Percentiles rank a stretch among this genome's conserved stretches.
phyloP scores from a whole-genome alignment of 2,329 filamentous ascomycete species.

The Exophiala calicioides region DNA sequence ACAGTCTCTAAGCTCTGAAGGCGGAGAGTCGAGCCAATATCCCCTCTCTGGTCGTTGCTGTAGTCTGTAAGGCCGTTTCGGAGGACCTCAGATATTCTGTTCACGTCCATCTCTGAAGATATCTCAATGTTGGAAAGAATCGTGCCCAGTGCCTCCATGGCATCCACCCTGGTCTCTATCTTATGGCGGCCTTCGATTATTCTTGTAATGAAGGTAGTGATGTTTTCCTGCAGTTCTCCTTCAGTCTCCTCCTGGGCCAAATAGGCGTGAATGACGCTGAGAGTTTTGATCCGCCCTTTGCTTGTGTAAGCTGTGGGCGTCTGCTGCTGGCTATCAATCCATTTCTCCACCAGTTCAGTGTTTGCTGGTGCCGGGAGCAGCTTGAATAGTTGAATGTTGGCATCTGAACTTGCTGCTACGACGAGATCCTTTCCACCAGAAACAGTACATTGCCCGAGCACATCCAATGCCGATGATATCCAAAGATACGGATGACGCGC shows the following conservation, averaged over 20 bases:
- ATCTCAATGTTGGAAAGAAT: slow-evolving; percentile 8
- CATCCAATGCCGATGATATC: slow-evolving; percentile 33
- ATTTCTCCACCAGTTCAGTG: slow-evolving; percentile 39
- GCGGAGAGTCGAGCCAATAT: slow-evolving; percentile 84
- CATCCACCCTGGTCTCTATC: slow-evolving; percentile 30
- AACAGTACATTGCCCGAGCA: slow-evolving; percentile 43
- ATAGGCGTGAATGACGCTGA: slow-evolving; percentile 44
- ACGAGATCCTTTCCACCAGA: slow-evolving; percentile 42
- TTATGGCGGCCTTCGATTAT: slow-evolving; percentile 24
- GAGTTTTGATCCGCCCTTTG: slow-evolving; percentile 45
- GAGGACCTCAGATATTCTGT: slow-evolving; percentile 32
- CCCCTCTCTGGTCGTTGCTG: slow-evolving; percentile 82
- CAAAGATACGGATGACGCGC: slow-evolving; percentile 26
- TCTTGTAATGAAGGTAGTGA: slow-evolving; percentile 17
- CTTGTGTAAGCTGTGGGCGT: slow-evolving; percentile 42
- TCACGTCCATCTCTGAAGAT: background rate
- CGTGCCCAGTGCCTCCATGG: slow-evolving; percentile 25
- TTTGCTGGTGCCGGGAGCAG: slow-evolving; percentile 38
- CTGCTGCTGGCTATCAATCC: slow-evolving; percentile 42
- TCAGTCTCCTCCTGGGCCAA: slow-evolving; percentile 1
- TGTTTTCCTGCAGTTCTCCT: slow-evolving; percentile 1
- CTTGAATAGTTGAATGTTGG: slow-evolving; percentile 43
- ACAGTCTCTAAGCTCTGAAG: slow-evolving; percentile 74
- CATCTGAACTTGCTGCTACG: slow-evolving; percentile 43
- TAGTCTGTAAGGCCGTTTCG: slow-evolving; percentile 72